A percentile compares a stretch with the other conserved stretches of the same genome.
Evolutionary conservation across 1,284 basidiomycete genomes (phyloP).

Genomic region (Trichosporon faecale): DNA sequence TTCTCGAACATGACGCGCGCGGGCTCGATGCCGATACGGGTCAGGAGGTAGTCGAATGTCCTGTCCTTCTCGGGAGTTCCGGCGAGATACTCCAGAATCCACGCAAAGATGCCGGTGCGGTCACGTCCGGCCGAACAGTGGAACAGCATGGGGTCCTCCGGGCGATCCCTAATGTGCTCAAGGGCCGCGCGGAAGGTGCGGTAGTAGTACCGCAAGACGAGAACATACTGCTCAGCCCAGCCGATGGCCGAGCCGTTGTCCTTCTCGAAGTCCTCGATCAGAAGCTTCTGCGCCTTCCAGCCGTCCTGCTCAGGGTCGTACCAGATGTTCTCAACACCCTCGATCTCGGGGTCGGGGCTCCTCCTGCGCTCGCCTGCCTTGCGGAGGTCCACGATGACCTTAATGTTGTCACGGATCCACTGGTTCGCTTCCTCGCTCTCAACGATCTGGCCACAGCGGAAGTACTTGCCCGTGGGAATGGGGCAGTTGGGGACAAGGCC

Average conservation of each 20-base stretch:
- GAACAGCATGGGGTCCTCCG: constrained; percentile 17
- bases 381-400: constrained; percentile 21
- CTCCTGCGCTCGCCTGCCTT: constrained; percentile 8
- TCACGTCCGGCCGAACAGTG: constrained; percentile 26
- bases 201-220: constrained; percentile 6
- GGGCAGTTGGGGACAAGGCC: constrained; percentile 15
- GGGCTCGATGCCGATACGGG: constrained; percentile 25
- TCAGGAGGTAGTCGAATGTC: constrained; percentile 23
- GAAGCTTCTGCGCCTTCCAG: neutral
- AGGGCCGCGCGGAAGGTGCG: constrained; percentile 16
- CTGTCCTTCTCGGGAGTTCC: constrained; percentile 12
- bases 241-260: constrained; percentile 17
- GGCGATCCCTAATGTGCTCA: constrained; percentile 19
- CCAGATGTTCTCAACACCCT: constrained; percentile 14
- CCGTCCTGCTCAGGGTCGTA: neutral
- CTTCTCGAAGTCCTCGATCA: constrained; percentile 12
- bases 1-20: constrained; percentile 16
- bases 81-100: constrained; percentile 20
- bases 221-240: constrained; percentile 18
- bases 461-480: constrained; percentile 11
- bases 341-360: constrained; percentile 14
- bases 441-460: constrained; percentile 14
- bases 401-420: constrained; percentile 17
- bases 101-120: constrained; percentile 21
- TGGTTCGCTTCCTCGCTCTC: constrained; percentile 1